phyloP scores from a whole-genome alignment of 108 stramenopile genomes.

The Thalassiosira profunda region DNA sequence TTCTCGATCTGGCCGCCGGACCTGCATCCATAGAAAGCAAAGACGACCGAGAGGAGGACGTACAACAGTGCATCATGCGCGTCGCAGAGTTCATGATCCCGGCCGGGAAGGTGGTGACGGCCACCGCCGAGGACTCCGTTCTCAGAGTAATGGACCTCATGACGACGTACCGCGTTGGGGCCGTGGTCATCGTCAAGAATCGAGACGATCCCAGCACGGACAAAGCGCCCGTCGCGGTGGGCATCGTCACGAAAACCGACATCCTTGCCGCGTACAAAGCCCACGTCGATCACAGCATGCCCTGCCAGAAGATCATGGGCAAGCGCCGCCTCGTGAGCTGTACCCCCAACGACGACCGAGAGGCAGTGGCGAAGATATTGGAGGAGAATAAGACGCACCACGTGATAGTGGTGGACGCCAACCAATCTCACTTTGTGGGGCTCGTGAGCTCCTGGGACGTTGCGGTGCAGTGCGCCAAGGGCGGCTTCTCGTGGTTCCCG shows the following conservation, averaged over 20 bases:
- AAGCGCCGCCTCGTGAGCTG: constrained; percentile 3
- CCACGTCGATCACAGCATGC: background rate
- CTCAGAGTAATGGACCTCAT: constrained; percentile 28
- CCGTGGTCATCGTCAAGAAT: constrained; percentile 40
- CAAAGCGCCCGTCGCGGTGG: constrained; percentile 9
- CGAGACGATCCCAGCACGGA: background rate
- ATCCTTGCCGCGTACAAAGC: constrained; percentile 38
- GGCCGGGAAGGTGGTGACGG: constrained; percentile 34
- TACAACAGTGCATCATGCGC: background rate
- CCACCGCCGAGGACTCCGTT: constrained; percentile 22
- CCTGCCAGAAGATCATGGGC: constrained; percentile 32
- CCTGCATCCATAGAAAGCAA: constrained; percentile 1
- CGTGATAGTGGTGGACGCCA: constrained; percentile 36
- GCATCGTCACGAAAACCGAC: constrained; percentile 60
- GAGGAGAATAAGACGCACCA: constrained; percentile 43
- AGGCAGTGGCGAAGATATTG: constrained; percentile 36
- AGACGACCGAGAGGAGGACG: too few relatives aligned
- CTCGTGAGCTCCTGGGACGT: constrained; percentile 51
- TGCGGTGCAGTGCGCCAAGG: constrained; percentile 39
- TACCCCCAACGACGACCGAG: constrained; percentile 12
- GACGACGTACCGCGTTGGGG: constrained; percentile 31
- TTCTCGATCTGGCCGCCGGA: too few relatives aligned
- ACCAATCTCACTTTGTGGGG: constrained; percentile 32
- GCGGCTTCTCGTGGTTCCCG: constrained; percentile 9
- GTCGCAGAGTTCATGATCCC: constrained; percentile 49